Conservation (phyloP, 2,329 filamentous ascomycete genomes). For the Fusarium sp. region DNA sequence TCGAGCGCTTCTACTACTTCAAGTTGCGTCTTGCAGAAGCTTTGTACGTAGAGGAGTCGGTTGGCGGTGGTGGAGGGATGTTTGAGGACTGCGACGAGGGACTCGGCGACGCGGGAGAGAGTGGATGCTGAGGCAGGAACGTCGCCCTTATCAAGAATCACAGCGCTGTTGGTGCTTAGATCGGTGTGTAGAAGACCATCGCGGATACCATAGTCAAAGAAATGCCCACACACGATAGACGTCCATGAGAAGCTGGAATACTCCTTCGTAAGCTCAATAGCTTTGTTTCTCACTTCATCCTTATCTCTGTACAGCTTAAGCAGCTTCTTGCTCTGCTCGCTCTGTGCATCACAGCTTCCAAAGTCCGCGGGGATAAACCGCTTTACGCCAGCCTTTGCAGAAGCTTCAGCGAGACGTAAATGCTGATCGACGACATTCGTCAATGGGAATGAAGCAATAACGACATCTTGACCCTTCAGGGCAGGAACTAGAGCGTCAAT, state of each 20-base stretch:
- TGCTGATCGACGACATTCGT: constrained; percentile 60
- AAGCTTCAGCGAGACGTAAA: constrained; percentile 66
- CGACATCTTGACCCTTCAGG: constrained; percentile 68
- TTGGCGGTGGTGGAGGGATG: constrained; percentile 66
- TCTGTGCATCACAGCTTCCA: constrained; percentile 53
- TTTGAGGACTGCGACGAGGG: constrained; percentile 62
- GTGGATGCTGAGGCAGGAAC: constrained; percentile 61
- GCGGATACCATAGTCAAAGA: constrained; percentile 63
- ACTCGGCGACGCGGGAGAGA: constrained; percentile 61
- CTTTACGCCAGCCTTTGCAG: constrained; percentile 68
- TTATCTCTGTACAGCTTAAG: constrained; percentile 53
- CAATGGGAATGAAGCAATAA: constrained; percentile 57
- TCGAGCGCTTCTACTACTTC: constrained; percentile 62
- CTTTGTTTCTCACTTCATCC: constrained; percentile 48
- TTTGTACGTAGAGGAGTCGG: constrained; percentile 59
- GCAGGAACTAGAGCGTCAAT: constrained; percentile 57
- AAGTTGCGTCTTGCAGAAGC: constrained; percentile 61
- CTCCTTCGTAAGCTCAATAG: constrained; percentile 47
- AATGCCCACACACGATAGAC: constrained; percentile 57
- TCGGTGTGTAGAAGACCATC: constrained; percentile 58
- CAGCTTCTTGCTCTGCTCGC: constrained; percentile 51
- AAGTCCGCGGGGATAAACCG: constrained; percentile 73
- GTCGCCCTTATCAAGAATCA: constrained; percentile 65
- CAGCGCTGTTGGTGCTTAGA: constrained; percentile 55
- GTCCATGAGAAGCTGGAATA: constrained; percentile 65